Percentiles rank a stretch among this genome's conserved stretches.
These are phyloP conservation scores for Termitomyces sp. DNA, from an alignment of 768 basidiomycete genomes.

Conservation along the genomic window DNA sequence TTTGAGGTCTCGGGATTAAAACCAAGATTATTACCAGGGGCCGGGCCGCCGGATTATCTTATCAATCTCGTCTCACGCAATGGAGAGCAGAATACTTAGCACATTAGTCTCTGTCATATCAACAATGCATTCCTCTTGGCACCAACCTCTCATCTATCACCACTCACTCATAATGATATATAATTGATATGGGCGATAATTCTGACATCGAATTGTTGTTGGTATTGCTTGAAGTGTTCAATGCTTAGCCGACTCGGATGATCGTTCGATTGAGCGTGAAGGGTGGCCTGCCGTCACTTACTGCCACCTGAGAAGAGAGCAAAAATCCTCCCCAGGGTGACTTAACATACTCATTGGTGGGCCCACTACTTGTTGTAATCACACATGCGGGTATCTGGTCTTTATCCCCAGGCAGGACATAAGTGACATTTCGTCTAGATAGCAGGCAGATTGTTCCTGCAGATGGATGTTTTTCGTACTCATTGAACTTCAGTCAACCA, in stretches of 20 bases:
- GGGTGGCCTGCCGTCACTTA: not conserved
- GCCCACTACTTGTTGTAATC: not conserved
- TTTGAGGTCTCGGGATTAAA: too few species aligned
- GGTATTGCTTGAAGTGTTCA: not conserved
- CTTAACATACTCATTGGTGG: not conserved
- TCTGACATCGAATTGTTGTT: not conserved
- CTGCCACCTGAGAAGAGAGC: not conserved
- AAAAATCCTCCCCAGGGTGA: not conserved
- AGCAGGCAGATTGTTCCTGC: not conserved
- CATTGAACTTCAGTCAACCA: not conserved
- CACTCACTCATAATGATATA: not conserved
- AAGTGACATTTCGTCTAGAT: not conserved
- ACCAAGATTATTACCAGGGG: too few species aligned
- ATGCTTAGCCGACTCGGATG: not conserved
- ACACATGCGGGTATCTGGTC: not conserved
- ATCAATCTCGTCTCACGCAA: too few species aligned
- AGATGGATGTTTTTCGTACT: not conserved
- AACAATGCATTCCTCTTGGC: not conserved
- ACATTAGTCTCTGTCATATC: not conserved
- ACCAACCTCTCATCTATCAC: not conserved
- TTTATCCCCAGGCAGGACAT: not conserved
- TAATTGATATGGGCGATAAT: not conserved
- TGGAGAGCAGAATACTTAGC: too few species aligned
- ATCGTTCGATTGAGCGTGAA: not conserved
- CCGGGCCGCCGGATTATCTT: too few species aligned